phyloP scores from a whole-genome alignment of 2,329 filamentous ascomycete genomes.

The Dactylella cylindrospora region DNA sequence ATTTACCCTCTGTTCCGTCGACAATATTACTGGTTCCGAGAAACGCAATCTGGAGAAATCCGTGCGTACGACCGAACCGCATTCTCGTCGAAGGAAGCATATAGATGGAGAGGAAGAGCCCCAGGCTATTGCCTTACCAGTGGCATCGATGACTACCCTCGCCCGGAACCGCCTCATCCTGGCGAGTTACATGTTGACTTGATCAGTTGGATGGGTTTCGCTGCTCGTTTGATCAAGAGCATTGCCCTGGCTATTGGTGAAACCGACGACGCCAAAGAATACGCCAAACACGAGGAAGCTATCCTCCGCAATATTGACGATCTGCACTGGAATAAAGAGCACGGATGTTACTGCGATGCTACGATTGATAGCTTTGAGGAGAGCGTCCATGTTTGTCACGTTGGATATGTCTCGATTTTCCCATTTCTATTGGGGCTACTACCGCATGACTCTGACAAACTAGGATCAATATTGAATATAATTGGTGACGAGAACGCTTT shows the following conservation, averaged over 20 bases:
- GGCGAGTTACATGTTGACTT: constrained; percentile 94
- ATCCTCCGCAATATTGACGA: constrained; percentile 86
- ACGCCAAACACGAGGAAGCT: constrained; percentile 69
- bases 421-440: constrained; percentile 79
- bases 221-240: constrained; percentile 80
- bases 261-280: constrained; percentile 72
- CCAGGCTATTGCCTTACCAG: constrained; percentile 85
- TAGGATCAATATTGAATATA: constrained; percentile 74
- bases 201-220: constrained; percentile 96
- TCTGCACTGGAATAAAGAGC: constrained; percentile 83
- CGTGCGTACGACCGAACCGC: constrained; percentile 84
- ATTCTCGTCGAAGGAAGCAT: constrained; percentile 85
- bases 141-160: constrained; percentile 93
- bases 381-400: constrained; percentile 84
- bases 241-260: constrained; percentile 71
- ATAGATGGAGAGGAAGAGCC: constrained; percentile 90
- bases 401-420: constrained; percentile 91
- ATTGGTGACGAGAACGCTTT: constrained; percentile 79
- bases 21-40: constrained; percentile 93
- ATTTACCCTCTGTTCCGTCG: constrained; percentile 84
- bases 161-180: constrained; percentile 87
- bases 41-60: constrained; percentile 85
- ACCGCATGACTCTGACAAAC: constrained; percentile 68
- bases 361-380: constrained; percentile 96
- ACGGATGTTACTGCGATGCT: constrained; percentile 86